phyloP scores from a whole-genome alignment of 768 basidiomycete species.

The Pilatotrama ljubarskyi region DNA sequence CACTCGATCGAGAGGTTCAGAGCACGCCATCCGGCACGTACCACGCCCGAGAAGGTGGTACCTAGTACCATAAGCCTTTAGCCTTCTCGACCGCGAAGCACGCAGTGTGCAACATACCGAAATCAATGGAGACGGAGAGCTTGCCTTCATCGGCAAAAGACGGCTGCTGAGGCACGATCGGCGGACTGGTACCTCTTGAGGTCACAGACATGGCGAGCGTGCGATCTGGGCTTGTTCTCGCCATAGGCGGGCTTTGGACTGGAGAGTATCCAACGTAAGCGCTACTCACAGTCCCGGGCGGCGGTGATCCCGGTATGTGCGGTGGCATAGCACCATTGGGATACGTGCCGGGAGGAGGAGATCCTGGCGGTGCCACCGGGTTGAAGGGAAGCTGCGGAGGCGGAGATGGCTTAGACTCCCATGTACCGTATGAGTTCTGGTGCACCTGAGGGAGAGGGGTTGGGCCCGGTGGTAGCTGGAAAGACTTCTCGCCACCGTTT shows the following conservation, averaged over 20 bases:
- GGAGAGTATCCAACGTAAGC: conserved; percentile 6
- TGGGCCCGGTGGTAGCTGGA: conserved; percentile 46
- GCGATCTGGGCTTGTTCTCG: conserved; percentile 34
- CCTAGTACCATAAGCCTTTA: conserved; percentile 43
- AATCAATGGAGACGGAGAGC: conserved; percentile 81
- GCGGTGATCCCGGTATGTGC: not conserved
- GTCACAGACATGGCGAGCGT: conserved; percentile 24
- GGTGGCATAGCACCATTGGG: conserved; percentile 11
- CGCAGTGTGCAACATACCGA: conserved; percentile 48
- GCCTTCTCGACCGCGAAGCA: conserved; percentile 1
- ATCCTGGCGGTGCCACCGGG: conserved; percentile 16
- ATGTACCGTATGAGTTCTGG: conserved; percentile 8
- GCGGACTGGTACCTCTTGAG: conserved; percentile 26
- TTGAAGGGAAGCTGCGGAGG: conserved; percentile 14
- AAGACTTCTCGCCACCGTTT: conserved; percentile 40
- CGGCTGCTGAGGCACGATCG: conserved; percentile 11
- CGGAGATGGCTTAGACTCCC: conserved; percentile 19
- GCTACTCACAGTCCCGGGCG: conserved; percentile 9
- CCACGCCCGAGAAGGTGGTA: conserved; percentile 87
- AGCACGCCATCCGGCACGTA: conserved; percentile 41
- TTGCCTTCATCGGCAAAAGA: conserved; percentile 61
- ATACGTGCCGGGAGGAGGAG: conserved; percentile 19
- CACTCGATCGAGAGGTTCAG: not conserved
- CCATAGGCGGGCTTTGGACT: conserved; percentile 22
- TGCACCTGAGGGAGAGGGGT: conserved; percentile 46